These are phyloP conservation scores for Choiromyces venosus DNA, from an alignment of 495 filamentous ascomycete species.

Conservation along the genomic window DNA sequence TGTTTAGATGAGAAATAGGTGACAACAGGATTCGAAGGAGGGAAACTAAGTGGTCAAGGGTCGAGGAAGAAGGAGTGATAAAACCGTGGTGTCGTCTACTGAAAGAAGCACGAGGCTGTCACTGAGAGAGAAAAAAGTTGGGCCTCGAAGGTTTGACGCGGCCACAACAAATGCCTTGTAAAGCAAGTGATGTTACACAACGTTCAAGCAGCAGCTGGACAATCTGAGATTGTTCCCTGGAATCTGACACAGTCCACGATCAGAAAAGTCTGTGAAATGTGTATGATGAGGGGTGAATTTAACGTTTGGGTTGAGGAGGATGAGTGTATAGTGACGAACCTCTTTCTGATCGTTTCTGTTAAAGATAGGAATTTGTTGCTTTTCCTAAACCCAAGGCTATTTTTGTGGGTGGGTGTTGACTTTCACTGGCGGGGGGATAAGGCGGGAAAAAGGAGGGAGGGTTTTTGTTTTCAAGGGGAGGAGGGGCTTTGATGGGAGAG, in stretches of 20 bases:
- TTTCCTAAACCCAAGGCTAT: slow-evolving; percentile 24
- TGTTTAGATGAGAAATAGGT: neutral
- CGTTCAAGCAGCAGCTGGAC: slow-evolving; percentile 18
- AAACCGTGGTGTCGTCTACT: slow-evolving; percentile 37
- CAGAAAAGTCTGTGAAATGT: slow-evolving; percentile 21
- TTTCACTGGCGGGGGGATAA: slow-evolving; percentile 33
- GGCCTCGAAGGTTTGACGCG: slow-evolving; percentile 38
- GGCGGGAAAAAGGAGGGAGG: slow-evolving; percentile 26
- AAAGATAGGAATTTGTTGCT: slow-evolving; percentile 17
- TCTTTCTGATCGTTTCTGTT: slow-evolving; percentile 32
- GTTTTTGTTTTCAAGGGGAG: slow-evolving; percentile 34
- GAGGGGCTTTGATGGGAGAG: slow-evolving; percentile 36
- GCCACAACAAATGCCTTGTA: slow-evolving; percentile 37
- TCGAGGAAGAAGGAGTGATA: slow-evolving; percentile 21
- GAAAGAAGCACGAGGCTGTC: slow-evolving; percentile 40
- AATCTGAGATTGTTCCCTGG: slow-evolving; percentile 38
- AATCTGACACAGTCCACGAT: slow-evolving; percentile 28
- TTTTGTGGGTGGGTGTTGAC: slow-evolving; percentile 24
- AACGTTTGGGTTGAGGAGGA: slow-evolving; percentile 26
- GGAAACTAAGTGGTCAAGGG: neutral
- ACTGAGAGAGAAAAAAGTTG: slow-evolving; percentile 31
- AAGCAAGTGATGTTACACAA: slow-evolving; percentile 39
- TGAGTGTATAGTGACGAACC: slow-evolving; percentile 31
- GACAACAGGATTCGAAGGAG: neutral
- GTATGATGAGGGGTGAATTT: slow-evolving; percentile 31